Evolutionary conservation across 2,329 filamentous ascomycete species (phyloP).

Genomic region (Fusarium anguioides): DNA sequence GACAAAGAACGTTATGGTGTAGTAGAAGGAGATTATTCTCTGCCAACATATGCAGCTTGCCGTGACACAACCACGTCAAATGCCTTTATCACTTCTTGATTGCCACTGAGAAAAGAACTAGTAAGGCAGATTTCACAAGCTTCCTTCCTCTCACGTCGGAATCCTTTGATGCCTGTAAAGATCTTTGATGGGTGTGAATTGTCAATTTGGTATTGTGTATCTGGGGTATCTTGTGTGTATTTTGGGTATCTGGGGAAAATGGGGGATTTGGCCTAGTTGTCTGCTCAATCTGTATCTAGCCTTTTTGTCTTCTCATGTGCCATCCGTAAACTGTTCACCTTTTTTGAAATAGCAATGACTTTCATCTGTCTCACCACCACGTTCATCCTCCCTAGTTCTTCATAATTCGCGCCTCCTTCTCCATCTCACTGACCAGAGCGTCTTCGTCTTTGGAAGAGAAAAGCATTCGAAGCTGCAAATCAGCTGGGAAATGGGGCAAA

Average conservation of each 20-base stretch:
- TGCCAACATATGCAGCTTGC: neutral
- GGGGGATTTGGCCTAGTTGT: neutral
- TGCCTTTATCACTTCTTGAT: fast-evolving
- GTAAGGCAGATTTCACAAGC: too few species aligned
- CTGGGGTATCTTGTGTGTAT: too few species aligned
- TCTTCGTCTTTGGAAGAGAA: neutral
- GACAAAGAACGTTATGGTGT: neutral
- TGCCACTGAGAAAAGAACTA: too few species aligned
- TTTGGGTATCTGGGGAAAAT: too few species aligned
- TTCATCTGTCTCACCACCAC: neutral
- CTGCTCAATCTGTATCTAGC: neutral
- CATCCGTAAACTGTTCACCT: neutral
- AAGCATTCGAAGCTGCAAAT: neutral
- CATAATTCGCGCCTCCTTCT: neutral
- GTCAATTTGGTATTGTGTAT: neutral
- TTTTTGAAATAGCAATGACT: neutral
- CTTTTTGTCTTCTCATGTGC: neutral
- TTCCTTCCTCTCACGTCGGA: too few species aligned
- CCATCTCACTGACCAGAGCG: fast-evolving
- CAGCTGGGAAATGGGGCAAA: neutral
- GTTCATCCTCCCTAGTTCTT: neutral
- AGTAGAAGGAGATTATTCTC: neutral
- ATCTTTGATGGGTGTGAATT: neutral
- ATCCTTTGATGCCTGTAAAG: too few species aligned
- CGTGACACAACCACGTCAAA: neutral